Conservation (phyloP, 116 monocot genomes). For the Phalaenopsis hybrid region DNA sequence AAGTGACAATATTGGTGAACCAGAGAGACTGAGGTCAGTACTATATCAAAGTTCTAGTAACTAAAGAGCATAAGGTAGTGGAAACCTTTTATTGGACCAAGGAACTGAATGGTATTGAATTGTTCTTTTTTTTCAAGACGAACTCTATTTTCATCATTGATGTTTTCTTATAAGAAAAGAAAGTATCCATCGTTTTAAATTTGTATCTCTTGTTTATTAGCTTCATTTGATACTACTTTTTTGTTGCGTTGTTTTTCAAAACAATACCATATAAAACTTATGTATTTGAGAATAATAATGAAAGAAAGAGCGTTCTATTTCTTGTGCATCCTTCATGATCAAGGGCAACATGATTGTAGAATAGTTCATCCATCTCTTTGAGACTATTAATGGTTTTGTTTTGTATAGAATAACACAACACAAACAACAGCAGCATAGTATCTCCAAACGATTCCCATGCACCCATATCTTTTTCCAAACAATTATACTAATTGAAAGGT, state of each 20-base stretch:
- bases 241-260: neutral
- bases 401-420: neutral
- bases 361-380: neutral
- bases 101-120: neutral
- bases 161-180: neutral
- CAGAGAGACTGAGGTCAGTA: conserved; percentile 78
- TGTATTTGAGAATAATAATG: neutral
- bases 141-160: neutral
- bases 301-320: neutral
- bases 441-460: neutral
- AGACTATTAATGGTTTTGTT: neutral
- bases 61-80: neutral
- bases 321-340: neutral
- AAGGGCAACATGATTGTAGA: neutral
- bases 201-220: neutral
- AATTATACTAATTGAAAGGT: too few species aligned
- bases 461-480: too few species aligned
- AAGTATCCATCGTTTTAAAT: neutral
- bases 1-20: conserved; percentile 50
- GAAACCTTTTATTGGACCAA: neutral
- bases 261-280: neutral
- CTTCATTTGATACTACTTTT: neutral
- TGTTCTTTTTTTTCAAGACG: neutral
- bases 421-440: neutral
- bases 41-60: neutral